Evolutionary conservation across 148 eudicot genomes (phyloP).

Genomic region (Agrostemma githago): DNA sequence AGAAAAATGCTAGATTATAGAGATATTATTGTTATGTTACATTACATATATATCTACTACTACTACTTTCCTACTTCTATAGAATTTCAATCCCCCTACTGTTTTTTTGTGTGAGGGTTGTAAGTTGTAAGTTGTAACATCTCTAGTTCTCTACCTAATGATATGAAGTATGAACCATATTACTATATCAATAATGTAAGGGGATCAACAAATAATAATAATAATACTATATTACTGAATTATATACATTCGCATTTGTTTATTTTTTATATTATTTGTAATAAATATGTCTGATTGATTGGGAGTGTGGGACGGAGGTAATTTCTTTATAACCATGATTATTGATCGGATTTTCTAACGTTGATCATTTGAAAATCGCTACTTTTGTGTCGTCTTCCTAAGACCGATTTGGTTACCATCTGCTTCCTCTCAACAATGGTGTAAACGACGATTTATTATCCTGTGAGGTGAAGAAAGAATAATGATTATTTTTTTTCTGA

Average conservation of each 20-base stretch:
- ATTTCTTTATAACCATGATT: no score
- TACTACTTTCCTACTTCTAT: not conserved
- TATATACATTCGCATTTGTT: no score
- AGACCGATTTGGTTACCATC: not conserved
- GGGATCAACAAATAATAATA: not conserved
- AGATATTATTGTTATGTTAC: not conserved
- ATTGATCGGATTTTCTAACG: no score
- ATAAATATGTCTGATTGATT: no score
- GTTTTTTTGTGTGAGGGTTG: conserved; percentile 55
- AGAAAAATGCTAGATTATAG: conserved; percentile 7
- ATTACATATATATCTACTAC: not conserved
- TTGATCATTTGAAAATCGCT: not conserved
- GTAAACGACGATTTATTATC: no score
- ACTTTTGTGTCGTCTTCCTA: not conserved
- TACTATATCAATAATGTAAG: not conserved
- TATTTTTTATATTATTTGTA: no score
- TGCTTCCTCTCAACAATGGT: no score
- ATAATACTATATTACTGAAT: no score
- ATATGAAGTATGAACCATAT: conserved; percentile 14
- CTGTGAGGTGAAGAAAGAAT: no score
- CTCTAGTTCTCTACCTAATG: conserved; percentile 13
- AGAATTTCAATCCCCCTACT: conserved; percentile 30
- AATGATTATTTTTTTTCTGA: no score
- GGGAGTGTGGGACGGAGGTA: no score
- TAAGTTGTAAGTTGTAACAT: not conserved